phyloP scores from a whole-genome alignment of 2,329 filamentous ascomycete species.

The Didymella segeticola region DNA sequence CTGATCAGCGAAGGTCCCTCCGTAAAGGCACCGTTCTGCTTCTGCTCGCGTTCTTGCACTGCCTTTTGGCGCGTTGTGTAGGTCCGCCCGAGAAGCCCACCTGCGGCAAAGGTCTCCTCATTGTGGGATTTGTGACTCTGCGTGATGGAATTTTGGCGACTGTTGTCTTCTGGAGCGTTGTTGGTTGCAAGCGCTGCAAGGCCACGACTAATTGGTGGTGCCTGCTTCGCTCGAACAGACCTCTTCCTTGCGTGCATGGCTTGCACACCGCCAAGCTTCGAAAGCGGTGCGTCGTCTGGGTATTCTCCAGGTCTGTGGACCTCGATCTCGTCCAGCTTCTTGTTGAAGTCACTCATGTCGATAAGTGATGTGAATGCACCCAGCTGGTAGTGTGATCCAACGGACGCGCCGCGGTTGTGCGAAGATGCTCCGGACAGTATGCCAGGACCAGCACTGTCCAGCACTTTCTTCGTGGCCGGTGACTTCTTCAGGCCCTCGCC shows the following conservation, averaged over 20 bases:
- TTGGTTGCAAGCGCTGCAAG: conserved; percentile 26
- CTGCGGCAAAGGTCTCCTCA: conserved; percentile 54
- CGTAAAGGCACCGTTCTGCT: conserved; percentile 57
- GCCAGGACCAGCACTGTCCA: conserved; percentile 23
- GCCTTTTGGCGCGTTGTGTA: conserved; percentile 57
- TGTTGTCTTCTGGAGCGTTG: conserved; percentile 22
- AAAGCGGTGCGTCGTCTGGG: conserved; percentile 35
- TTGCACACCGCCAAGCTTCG: conserved; percentile 30
- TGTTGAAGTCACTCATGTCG: conserved; percentile 66
- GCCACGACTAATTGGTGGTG: conserved; percentile 43
- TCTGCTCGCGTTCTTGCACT: conserved; percentile 47
- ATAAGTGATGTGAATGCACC: conserved; percentile 73
- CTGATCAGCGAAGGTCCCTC: conserved; percentile 66
- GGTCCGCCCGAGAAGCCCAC: conserved; percentile 57
- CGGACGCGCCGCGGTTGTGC: conserved; percentile 46
- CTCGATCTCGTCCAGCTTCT: conserved; percentile 40
- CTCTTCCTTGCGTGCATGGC: conserved; percentile 46
- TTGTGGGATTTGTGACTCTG: conserved; percentile 34
- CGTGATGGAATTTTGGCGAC: conserved; percentile 29
- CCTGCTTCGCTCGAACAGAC: conserved; percentile 46
- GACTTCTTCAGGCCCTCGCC: conserved; percentile 59
- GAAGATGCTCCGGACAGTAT: conserved; percentile 22
- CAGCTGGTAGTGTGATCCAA: conserved; percentile 64
- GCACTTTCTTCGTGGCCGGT: conserved; percentile 32
- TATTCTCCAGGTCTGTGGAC: conserved; percentile 33